Conservation (phyloP, 371 early-diverging fungal genomes). For the Nematocida ironsii region DNA sequence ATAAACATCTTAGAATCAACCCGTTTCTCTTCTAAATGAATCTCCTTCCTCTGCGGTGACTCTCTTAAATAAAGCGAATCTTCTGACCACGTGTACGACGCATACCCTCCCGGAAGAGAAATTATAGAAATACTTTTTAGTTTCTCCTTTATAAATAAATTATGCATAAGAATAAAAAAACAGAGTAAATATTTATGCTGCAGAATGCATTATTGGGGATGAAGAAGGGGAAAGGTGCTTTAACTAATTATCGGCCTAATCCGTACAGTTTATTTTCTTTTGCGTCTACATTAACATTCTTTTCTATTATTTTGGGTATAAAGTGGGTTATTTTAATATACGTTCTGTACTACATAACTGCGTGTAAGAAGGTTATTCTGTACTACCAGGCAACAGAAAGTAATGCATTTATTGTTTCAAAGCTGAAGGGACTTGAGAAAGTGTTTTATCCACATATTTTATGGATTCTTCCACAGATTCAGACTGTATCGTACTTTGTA, state of each 20-base stretch:
- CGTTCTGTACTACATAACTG: conserved; percentile 36
- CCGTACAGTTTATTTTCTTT: conserved; percentile 28
- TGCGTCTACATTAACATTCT: conserved; percentile 44
- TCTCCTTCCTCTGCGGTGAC: conserved; percentile 7
- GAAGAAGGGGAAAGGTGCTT: neutral
- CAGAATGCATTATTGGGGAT: neutral
- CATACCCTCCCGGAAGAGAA: neutral
- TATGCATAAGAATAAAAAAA: conserved; percentile 7
- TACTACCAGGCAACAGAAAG: conserved; percentile 43
- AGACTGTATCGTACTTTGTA: conserved; percentile 58
- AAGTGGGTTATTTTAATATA: conserved; percentile 53
- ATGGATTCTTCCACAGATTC: conserved; percentile 55
- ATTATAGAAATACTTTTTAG: conserved; percentile 5
- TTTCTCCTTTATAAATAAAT: neutral
- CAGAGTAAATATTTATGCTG: conserved; percentile 52
- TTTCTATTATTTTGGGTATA: conserved; percentile 43
- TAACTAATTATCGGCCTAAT: conserved; percentile 1
- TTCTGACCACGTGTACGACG: neutral
- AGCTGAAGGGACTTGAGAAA: conserved; percentile 59
- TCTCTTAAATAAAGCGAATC: neutral
- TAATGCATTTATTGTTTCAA: conserved; percentile 33
- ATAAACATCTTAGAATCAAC: neutral
- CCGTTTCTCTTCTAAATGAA: neutral
- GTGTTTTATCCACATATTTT: conserved; percentile 59
- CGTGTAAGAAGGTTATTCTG: conserved; percentile 45